Conservation (phyloP, 306 rosid genomes). For the Senna siamea region DNA sequence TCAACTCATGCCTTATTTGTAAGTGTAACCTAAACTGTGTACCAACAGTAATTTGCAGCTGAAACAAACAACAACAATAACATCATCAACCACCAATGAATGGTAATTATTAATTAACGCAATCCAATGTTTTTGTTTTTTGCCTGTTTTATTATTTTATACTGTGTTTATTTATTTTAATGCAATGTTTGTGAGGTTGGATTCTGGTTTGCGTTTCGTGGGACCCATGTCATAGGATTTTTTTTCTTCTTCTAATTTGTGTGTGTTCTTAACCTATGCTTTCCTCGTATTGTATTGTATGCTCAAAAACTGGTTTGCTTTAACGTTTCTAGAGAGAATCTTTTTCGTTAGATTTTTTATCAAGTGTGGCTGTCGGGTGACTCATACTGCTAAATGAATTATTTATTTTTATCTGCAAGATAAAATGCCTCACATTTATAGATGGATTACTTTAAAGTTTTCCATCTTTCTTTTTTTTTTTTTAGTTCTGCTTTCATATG, state of each 20-base stretch:
- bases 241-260: neutral
- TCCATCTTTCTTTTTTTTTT: too few species aligned
- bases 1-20: neutral
- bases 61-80: neutral
- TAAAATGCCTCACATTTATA: too few species aligned
- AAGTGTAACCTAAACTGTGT: neutral
- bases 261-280: too few species aligned
- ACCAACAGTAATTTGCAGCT: neutral
- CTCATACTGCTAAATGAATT: too few species aligned
- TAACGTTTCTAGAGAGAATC: constrained; percentile 11
- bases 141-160: neutral
- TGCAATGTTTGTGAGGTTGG: neutral
- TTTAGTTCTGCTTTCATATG: too few species aligned
- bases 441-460: too few species aligned
- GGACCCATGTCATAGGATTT: neutral
- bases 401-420: too few species aligned
- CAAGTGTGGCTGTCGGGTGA: too few species aligned
- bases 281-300: too few species aligned
- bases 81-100: neutral
- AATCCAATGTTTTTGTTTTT: neutral
- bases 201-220: neutral
- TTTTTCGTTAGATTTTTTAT: neutral
- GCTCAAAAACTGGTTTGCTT: neutral
- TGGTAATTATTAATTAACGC: neutral
- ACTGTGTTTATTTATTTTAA: neutral